phyloP scores from a whole-genome alignment of 2,329 filamentous ascomycete genomes.

The Aspergillus clavatus region DNA sequence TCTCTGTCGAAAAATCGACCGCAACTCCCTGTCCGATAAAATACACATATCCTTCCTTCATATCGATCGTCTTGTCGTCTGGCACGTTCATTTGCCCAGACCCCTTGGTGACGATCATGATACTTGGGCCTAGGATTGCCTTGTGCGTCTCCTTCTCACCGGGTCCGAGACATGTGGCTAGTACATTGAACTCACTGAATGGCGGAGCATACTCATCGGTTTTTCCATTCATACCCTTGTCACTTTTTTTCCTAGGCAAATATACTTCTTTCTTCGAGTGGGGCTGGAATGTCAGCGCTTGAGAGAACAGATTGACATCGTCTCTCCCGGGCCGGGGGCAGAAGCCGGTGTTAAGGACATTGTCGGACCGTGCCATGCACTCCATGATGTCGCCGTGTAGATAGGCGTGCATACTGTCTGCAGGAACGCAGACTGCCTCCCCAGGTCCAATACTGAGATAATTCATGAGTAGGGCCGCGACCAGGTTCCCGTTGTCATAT shows the following conservation, averaged over 20 bases:
- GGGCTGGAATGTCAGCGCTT: slow-evolving; percentile 59
- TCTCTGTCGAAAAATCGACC: slow-evolving; percentile 42
- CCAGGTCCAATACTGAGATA: slow-evolving; percentile 62
- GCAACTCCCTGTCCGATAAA: slow-evolving; percentile 59
- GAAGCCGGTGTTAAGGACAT: slow-evolving; percentile 70
- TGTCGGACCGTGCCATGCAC: slow-evolving; percentile 72
- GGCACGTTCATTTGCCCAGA: slow-evolving; percentile 53
- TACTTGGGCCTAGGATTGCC: slow-evolving; percentile 55
- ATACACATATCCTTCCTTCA: slow-evolving; percentile 61
- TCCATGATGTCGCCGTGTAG: slow-evolving; percentile 70
- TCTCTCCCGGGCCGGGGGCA: slow-evolving; percentile 63
- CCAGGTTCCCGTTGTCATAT: slow-evolving; percentile 61
- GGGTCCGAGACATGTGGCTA: slow-evolving; percentile 53
- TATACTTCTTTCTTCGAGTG: slow-evolving; percentile 55
- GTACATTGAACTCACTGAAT: slow-evolving; percentile 67
- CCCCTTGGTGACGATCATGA: slow-evolving; percentile 60
- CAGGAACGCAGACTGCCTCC: slow-evolving; percentile 65
- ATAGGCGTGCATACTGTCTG: slow-evolving; percentile 70
- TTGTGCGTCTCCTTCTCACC: slow-evolving; percentile 57
- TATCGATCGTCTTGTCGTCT: slow-evolving; percentile 46
- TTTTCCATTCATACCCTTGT: slow-evolving; percentile 53
- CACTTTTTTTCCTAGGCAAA: slow-evolving; percentile 47
- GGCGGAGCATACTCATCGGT: slow-evolving; percentile 62
- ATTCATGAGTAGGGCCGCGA: slow-evolving; percentile 71
- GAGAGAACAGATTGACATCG: slow-evolving; percentile 59